These are phyloP conservation scores for Malus asiatica DNA, from an alignment of 306 rosid species.

Conservation along the genomic window DNA sequence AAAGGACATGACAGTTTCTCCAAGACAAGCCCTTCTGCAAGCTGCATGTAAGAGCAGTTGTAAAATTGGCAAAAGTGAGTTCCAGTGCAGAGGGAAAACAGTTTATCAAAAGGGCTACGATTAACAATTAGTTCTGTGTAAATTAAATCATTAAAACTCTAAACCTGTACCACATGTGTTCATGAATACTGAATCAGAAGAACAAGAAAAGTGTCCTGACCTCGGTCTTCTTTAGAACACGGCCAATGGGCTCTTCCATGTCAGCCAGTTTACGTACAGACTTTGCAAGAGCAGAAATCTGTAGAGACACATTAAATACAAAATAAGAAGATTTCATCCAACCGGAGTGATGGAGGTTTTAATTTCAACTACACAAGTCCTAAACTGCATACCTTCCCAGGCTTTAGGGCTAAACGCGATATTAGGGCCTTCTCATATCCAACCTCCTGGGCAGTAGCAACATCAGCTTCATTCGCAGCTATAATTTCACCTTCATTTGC, in stretches of 20 bases:
- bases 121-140: background rate
- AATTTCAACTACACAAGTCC: background rate
- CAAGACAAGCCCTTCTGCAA: constrained; percentile 64
- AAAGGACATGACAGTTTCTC: constrained; percentile 68
- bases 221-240: constrained; percentile 63
- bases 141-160: background rate
- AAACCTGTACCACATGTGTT: background rate
- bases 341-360: background rate
- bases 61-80: constrained; percentile 17
- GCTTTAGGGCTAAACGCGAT: constrained; percentile 68
- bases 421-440: constrained; percentile 65
- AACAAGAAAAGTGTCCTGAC: constrained; percentile 30
- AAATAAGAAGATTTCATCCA: background rate
- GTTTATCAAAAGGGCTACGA: background rate
- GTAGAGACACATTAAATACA: constrained; percentile 2
- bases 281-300: constrained; percentile 63
- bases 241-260: constrained; percentile 84
- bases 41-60: constrained; percentile 42
- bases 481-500: constrained; percentile 44
- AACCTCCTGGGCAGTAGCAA: constrained; percentile 51
- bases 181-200: background rate
- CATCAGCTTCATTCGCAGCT: constrained; percentile 59
- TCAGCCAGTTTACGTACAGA: constrained; percentile 72
- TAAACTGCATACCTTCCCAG: constrained; percentile 57
- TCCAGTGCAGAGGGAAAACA: background rate